These are phyloP conservation scores for Endothia cerciana DNA, from an alignment of 2,329 filamentous ascomycete species.

Conservation along the genomic window DNA sequence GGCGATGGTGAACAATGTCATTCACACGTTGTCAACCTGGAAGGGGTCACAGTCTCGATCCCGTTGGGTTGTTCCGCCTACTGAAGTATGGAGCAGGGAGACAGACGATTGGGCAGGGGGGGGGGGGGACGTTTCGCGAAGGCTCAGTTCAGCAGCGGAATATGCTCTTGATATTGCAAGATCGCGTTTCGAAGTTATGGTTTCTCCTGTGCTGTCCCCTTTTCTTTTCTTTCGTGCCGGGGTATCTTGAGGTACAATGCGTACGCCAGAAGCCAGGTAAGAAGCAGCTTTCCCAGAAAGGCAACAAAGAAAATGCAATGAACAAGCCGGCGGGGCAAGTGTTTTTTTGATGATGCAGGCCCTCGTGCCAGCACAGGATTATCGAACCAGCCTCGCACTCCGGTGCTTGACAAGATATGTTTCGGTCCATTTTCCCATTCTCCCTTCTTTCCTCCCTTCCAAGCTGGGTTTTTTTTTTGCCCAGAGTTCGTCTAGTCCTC, in stretches of 20 bases:
- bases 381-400: background rate
- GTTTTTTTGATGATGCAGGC: background rate
- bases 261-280: constrained; percentile 10
- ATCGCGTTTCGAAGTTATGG: background rate
- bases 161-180: background rate
- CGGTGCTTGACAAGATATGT: background rate
- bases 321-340: background rate
- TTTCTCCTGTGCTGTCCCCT: background rate
- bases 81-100: too few species aligned
- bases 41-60: too few species aligned
- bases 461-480: constrained; percentile 1
- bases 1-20: too few species aligned
- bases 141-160: too few species aligned
- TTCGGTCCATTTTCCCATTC: background rate
- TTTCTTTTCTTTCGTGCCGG: constrained; percentile 6
- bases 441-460: background rate
- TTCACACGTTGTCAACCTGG: too few species aligned
- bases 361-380: background rate
- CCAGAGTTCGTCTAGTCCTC: constrained; percentile 17
- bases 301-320: constrained; percentile 3
- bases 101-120: too few species aligned
- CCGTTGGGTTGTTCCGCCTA: too few species aligned
- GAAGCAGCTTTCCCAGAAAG: constrained; percentile 10
- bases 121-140: too few species aligned
- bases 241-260: constrained; percentile 23